Base-by-base conservation (phyloP, 768 basidiomycete genomes). In the Calocybe cyanea region DNA sequence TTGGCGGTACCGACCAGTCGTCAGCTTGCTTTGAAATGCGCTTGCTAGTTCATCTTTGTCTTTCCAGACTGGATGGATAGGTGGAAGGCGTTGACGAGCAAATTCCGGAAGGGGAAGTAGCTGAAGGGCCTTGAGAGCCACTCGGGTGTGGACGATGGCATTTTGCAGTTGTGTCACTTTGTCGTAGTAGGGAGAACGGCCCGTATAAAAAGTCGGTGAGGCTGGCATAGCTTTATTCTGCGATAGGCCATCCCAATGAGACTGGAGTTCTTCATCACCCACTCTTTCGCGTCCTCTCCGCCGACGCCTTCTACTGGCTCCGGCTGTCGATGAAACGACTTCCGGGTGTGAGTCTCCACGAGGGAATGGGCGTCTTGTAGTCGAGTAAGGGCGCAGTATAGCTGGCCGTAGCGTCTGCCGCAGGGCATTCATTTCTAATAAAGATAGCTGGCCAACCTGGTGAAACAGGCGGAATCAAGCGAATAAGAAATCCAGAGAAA, bases 191-290 rank as follows among this genome's bases (percentile, higher is more conserved):
- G 70, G 68, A 1, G 87, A 70, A 25, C 85, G 81, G 13, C 83
- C 85, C 14, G 92, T 91, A 70, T 89, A 96, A 68, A 92, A 94
- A 38, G 78, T 80, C 17, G 90, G 80, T 7, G 89, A 86, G 15
- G 73, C 64, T 0, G 90, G 90, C 45, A 62, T 51, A 10, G 59
- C 53, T 48, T 62, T 63, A 8, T 40, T 35, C 17, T 6, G 34
- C 7, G 43, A 23, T 14, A 50, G 48, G 9, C 51, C 43, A 9
- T 56, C 50, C 52, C 54, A 55, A 7, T 36, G 33, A 18, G 35
- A 9, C 30, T 33, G 18, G 13, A 30, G 32, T 21, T 21, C 36
- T 10, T 39, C 36, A 8, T 52, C 39, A 15, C 54, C 47, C 1
- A 56, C 58, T 5, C 57, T 52, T 17, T 41, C 37, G 7, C 34